Base-by-base conservation (phyloP, 371 early-diverging fungal genomes). In the Apophysomyces elegans region DNA sequence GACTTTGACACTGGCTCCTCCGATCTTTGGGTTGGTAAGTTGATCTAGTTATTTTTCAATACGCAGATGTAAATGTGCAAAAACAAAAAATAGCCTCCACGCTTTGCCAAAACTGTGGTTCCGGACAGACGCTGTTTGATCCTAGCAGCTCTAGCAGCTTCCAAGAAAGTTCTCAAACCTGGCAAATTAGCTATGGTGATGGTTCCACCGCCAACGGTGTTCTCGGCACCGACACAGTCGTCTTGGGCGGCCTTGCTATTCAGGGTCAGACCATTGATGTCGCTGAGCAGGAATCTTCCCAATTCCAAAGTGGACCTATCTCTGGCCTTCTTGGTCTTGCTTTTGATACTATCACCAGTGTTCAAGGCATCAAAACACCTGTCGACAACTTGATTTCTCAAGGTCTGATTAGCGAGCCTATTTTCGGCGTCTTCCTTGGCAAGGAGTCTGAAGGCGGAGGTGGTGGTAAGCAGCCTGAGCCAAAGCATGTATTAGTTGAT, bases 1-100 rank as follows among this genome's bases (percentile, higher is more conserved):
- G 79, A 89, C 58, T 87, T 92, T 62, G 92, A 92, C 67, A 92
- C 92, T 2, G 90, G 91, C 0, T 91, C 91, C 0, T 75, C 85
- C 37, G 81, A 90, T 58, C 75, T 89, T 58, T 91, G 91, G 91
- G 62, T 72, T 60, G 72, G 73, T 72, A 68, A 37, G 59, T 35
- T 45, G 13, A 37, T 35, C 4, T 43, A 43, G 9, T 9, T 12
- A 3, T 12, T 12, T 1, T 43, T 14, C 43, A 43, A 43, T 43
- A 12, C 14, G 9, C 43, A 43, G 43, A 12, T 43, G 1, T 9
- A 12, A 12, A 43, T 14, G 13, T 45, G 6, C 16, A 45, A 45
- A 13, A 45, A 6, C 1, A 45, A 45, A 7, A 13, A 13, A 39
- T 62, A 68, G 73, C 73, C 14, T 65, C 62, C 3, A 59, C 64